phyloP scores from a whole-genome alignment of 805 yeast species.

The Ogataea naganishii region DNA sequence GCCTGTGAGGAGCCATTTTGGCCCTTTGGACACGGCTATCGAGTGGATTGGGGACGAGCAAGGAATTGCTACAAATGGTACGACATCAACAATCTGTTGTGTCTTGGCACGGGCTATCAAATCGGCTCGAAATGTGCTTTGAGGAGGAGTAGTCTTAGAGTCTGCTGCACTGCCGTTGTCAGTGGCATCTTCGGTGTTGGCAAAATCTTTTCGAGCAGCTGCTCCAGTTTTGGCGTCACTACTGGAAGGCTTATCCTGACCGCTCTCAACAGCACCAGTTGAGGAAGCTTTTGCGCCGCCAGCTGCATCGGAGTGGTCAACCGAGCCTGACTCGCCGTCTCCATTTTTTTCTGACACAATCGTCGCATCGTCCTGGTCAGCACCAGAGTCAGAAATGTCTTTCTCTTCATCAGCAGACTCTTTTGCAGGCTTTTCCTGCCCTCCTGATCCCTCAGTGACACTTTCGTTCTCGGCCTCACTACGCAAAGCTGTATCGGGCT shows the following conservation, averaged over 20 bases:
- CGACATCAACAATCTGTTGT: conserved; percentile 56
- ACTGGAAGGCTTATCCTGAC: too few species aligned
- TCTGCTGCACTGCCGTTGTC: conserved; percentile 1
- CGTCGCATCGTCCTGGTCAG: too few species aligned
- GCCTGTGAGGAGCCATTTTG: conserved; percentile 85
- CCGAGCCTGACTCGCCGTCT: too few species aligned
- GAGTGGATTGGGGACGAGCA: conserved; percentile 73
- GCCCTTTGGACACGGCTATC: conserved; percentile 67
- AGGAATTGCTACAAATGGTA: conserved; percentile 84
- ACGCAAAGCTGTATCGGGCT: conserved; percentile 3
- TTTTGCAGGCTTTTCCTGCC: too few species aligned
- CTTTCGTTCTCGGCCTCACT: conserved; percentile 4
- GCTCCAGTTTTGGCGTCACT: background rate
- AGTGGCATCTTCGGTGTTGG: conserved; percentile 11
- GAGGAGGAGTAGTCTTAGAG: background rate
- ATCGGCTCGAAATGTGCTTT: too few species aligned
- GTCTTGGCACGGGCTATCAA: conserved; percentile 35
- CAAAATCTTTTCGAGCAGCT: conserved; percentile 2
- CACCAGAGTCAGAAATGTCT: too few species aligned
- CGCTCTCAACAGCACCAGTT: too few species aligned
- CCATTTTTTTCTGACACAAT: too few species aligned
- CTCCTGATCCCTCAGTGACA: conserved; percentile 2
- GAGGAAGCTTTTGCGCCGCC: too few species aligned
- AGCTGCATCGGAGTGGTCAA: too few species aligned
- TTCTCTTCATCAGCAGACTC: too few species aligned